These are phyloP conservation scores for Microascus cirrosus DNA, from an alignment of 2,329 filamentous ascomycete species.

Conservation along the genomic window DNA sequence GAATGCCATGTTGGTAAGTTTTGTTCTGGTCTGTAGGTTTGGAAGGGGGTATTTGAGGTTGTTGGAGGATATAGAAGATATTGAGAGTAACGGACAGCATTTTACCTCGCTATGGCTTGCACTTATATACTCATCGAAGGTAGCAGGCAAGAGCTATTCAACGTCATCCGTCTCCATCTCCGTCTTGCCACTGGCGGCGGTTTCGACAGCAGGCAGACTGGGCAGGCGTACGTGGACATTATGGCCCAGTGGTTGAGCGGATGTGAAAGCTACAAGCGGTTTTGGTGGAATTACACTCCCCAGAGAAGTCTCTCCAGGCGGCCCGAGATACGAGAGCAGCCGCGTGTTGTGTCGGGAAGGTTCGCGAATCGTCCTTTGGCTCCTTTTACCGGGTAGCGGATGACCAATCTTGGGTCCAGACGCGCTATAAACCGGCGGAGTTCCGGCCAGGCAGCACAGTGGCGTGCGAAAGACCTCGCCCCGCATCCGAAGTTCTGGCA, in stretches of 20 bases:
- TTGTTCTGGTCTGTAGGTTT: background rate
- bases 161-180: background rate
- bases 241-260: background rate
- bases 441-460: background rate
- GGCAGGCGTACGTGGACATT: background rate
- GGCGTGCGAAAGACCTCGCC: background rate
- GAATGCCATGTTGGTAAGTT: constrained; percentile 2
- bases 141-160: background rate
- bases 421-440: background rate
- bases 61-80: background rate
- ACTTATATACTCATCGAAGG: background rate
- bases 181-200: background rate
- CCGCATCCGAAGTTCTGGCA: no score
- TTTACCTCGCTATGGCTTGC: background rate
- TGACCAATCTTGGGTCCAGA: background rate
- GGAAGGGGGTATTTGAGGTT: background rate
- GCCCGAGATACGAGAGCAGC: background rate
- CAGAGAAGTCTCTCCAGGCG: background rate
- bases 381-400: background rate
- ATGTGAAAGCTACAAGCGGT: background rate
- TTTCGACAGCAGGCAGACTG: background rate
- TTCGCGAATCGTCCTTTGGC: background rate
- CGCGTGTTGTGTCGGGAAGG: background rate
- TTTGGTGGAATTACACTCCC: background rate
- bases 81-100: background rate